phyloP scores from a whole-genome alignment of 164 flowering plant species.

The Stephania yunnanensis region DNA sequence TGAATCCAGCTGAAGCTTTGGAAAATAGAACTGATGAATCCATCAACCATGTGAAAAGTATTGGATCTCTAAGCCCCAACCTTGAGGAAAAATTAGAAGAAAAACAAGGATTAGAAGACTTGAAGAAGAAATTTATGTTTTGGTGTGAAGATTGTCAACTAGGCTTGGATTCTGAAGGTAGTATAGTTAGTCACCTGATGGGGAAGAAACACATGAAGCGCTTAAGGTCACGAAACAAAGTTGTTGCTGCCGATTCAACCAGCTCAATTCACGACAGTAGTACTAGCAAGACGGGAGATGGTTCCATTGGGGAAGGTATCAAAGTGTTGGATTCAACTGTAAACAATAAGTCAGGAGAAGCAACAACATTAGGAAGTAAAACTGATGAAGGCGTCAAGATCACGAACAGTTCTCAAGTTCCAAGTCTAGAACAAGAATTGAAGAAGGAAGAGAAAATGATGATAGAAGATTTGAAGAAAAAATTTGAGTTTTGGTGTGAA shows the following conservation, averaged over 20 bases:
- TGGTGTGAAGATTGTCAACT: slow-evolving; percentile 21
- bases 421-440: background rate
- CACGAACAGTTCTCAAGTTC: background rate
- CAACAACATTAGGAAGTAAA: background rate
- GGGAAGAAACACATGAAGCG: slow-evolving; percentile 17
- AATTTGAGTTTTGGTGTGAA: slow-evolving; percentile 17
- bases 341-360: background rate
- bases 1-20: too few relatives aligned
- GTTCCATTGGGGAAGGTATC: too few relatives aligned
- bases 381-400: background rate
- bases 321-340: background rate
- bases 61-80: too few relatives aligned
- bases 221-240: slow-evolving; percentile 2
- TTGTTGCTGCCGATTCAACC: too few relatives aligned
- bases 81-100: too few relatives aligned
- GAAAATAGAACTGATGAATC: too few relatives aligned
- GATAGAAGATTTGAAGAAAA: slow-evolving; percentile 2
- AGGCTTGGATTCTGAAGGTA: slow-evolving; percentile 3
- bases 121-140: slow-evolving; percentile 7
- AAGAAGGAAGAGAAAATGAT: slow-evolving; percentile 4
- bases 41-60: too few relatives aligned
- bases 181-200: slow-evolving; percentile 13
- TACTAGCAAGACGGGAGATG: too few relatives aligned
- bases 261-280: too few relatives aligned
- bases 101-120: background rate